These are phyloP conservation scores for Alternaria triticina DNA, from an alignment of 2,329 filamentous ascomycete species.

Conservation along the genomic window DNA sequence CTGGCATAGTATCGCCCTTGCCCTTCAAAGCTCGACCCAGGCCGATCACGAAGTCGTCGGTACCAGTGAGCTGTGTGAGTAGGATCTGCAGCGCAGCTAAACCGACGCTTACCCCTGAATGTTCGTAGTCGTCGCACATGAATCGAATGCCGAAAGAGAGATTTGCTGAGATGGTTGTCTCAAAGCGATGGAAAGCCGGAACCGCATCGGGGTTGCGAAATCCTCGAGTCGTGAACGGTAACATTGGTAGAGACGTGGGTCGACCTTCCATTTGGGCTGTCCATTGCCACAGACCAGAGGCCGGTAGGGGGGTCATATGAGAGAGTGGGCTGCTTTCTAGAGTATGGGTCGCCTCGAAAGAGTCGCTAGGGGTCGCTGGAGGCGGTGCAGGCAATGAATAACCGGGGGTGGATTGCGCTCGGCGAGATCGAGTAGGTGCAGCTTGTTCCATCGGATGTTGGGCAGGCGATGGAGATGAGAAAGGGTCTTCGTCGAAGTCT, in stretches of 20 bases:
- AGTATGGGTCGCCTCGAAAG: neutral
- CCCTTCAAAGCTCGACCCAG: neutral
- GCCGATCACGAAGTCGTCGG: conserved; percentile 3
- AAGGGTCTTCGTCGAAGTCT: neutral
- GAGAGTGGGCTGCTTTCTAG: neutral
- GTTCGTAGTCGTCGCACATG: neutral
- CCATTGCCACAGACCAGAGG: neutral
- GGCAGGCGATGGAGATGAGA: neutral
- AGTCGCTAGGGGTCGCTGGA: neutral
- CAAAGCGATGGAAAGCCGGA: neutral
- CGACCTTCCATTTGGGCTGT: neutral
- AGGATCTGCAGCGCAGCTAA: conserved; percentile 2
- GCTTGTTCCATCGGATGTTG: neutral
- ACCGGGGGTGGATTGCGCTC: neutral
- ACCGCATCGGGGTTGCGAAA: conserved; percentile 1
- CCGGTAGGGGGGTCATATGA: neutral
- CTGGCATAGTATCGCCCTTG: neutral
- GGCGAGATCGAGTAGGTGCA: neutral
- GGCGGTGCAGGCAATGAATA: neutral
- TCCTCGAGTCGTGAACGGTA: neutral
- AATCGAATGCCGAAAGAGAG: neutral
- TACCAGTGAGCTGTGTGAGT: conserved; percentile 1
- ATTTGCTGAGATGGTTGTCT: neutral
- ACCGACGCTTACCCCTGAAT: neutral
- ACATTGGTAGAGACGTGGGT: neutral